Percentiles rank a stretch among this genome's conserved stretches.
phyloP scores from a whole-genome alignment of 2,329 filamentous ascomycete genomes.

The Dactylellina parvicollis region DNA sequence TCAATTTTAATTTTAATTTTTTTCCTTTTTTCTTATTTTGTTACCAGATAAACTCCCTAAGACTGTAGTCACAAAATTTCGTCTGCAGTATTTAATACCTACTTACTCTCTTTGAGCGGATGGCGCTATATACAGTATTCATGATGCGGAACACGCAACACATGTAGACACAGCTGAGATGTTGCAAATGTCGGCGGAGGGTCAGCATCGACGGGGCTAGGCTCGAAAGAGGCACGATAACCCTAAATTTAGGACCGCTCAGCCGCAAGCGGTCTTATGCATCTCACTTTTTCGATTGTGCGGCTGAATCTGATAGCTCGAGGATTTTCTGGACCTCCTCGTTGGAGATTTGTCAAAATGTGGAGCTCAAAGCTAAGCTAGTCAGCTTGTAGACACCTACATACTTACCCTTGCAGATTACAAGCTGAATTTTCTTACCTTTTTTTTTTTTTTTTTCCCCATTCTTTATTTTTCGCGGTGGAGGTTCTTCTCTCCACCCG shows the following conservation, averaged over 20 bases:
- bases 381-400: conserved; percentile 13
- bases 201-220: conserved; percentile 28
- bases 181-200: not conserved
- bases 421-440: not conserved
- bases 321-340: conserved; percentile 11
- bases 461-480: not conserved
- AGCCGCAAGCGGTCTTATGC: conserved; percentile 46
- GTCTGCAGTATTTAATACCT: no score
- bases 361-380: conserved; percentile 27
- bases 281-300: conserved; percentile 24
- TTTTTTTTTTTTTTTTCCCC: not conserved
- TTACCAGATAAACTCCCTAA: no score
- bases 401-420: no score
- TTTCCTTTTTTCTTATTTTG: no score
- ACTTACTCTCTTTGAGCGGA: no score
- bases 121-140: no score
- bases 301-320: conserved; percentile 38
- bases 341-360: conserved; percentile 43
- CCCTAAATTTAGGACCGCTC: conserved; percentile 52
- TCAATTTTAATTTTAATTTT: no score
- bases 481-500: not conserved
- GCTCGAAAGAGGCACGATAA: conserved; percentile 21
- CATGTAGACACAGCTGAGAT: not conserved
- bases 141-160: not conserved
- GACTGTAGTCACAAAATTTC: no score